phyloP scores from a whole-genome alignment of 495 filamentous ascomycete genomes.

The Tuber microsphaerosporum region DNA sequence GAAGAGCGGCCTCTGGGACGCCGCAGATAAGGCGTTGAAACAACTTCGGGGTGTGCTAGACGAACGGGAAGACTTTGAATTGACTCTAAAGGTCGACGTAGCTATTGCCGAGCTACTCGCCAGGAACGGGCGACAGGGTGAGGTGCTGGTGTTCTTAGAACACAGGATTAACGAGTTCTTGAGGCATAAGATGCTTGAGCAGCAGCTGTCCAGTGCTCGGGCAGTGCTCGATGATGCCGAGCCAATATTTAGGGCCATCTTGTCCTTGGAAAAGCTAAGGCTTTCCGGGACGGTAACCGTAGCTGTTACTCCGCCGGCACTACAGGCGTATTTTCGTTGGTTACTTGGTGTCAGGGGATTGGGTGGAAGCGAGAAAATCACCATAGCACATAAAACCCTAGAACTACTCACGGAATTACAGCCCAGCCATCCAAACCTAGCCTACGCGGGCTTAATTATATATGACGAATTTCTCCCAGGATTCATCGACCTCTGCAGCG shows the following conservation, averaged over 20 bases:
- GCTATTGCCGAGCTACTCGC: not conserved
- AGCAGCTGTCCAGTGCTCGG: not conserved
- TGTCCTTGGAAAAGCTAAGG: not conserved
- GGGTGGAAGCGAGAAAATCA: not conserved
- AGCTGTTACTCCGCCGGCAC: not conserved
- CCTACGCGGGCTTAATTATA: not conserved
- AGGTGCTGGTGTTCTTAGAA: not conserved
- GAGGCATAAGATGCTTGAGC: not conserved
- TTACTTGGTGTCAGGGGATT: not conserved
- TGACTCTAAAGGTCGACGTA: not conserved
- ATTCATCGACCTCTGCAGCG: not conserved
- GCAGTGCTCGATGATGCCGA: not conserved
- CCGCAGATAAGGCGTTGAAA: not conserved
- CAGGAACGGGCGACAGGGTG: not conserved
- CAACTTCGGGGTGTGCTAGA: not conserved
- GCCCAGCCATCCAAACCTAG: not conserved
- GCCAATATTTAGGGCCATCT: not conserved
- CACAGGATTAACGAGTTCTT: not conserved
- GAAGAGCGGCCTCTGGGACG: not conserved
- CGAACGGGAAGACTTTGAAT: not conserved
- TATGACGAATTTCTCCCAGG: not conserved
- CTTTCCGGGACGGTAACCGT: not conserved
- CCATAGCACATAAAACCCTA: not conserved
- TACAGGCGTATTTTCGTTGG: not conserved
- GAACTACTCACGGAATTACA: not conserved